Evolutionary conservation across 2,329 filamentous ascomycete genomes (phyloP).

Genomic region (Cercospora zeina): DNA sequence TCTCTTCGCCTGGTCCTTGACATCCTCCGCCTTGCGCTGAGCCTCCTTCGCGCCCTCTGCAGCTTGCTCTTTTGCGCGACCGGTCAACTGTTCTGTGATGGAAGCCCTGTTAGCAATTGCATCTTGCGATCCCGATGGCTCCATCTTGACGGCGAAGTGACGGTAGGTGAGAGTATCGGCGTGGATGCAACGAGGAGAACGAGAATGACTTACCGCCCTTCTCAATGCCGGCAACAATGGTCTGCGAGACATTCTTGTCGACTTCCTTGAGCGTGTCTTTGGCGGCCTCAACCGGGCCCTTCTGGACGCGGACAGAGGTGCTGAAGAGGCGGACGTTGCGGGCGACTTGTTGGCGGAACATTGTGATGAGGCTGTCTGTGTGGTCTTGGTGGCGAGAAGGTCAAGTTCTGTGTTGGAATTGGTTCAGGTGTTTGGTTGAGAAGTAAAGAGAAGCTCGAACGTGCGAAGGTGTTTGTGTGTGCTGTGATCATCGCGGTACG

Average conservation of each 20-base stretch:
- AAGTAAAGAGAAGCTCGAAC: background rate
- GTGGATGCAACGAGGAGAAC: background rate
- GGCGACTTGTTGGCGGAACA: slow-evolving; percentile 50
- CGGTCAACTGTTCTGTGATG: slow-evolving; percentile 54
- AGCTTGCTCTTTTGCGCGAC: slow-evolving; percentile 46
- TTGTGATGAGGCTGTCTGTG: slow-evolving; percentile 37
- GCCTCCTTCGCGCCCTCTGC: slow-evolving; percentile 40
- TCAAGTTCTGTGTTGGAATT: background rate
- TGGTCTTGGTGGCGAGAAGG: background rate
- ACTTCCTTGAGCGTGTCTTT: slow-evolving; percentile 61
- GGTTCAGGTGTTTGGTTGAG: background rate
- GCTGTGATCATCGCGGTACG: background rate
- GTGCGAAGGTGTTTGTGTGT: slow-evolving; percentile 1
- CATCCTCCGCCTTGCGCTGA: slow-evolving; percentile 45
- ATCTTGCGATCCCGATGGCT: background rate
- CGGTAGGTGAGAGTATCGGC: background rate
- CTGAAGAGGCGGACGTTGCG: slow-evolving; percentile 55
- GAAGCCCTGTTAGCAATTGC: background rate
- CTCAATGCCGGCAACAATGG: slow-evolving; percentile 62
- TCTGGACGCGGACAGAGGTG: slow-evolving; percentile 50
- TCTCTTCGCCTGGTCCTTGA: slow-evolving; percentile 46
- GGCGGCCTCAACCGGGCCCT: slow-evolving; percentile 55
- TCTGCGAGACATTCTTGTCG: slow-evolving; percentile 57
- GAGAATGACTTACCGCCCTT: slow-evolving; percentile 56
- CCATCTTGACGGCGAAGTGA: background rate